A percentile compares a stretch with the other conserved stretches of the same genome.
Evolutionary conservation across 202 grass and related monocot species (phyloP).

Genomic region (Bolboschoenoplectus hybrid): DNA sequence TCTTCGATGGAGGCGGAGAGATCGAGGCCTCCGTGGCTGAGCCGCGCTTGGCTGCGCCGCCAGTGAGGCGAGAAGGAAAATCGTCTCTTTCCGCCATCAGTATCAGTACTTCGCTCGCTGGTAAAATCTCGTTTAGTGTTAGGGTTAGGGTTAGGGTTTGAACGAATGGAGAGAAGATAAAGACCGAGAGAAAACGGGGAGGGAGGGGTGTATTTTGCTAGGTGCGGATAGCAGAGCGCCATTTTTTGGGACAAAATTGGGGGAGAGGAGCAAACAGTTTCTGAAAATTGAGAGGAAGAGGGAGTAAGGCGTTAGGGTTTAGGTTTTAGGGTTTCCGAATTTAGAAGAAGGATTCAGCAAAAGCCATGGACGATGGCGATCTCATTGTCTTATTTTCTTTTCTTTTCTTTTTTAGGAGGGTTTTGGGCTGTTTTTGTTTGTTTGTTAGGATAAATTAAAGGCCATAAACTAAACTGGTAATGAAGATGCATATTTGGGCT

Average conservation of each 20-base stretch:
- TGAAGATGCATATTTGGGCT: too few species aligned
- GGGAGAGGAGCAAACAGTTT: conserved; percentile 5
- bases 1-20: conserved; percentile 44
- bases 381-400: too few species aligned
- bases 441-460: too few species aligned
- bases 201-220: conserved; percentile 45
- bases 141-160: conserved; percentile 34
- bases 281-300: conserved; percentile 11
- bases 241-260: conserved; percentile 36
- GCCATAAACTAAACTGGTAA: too few species aligned
- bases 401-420: too few species aligned
- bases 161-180: neutral
- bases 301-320: too few species aligned
- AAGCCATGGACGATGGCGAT: too few species aligned
- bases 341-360: too few species aligned
- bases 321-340: too few species aligned
- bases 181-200: neutral
- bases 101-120: neutral
- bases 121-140: neutral
- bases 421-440: too few species aligned
- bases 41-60: conserved; percentile 60
- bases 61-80: conserved; percentile 57
- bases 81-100: conserved; percentile 86
- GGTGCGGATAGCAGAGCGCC: conserved; percentile 39
- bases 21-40: neutral